Evolutionary conservation across 345 rosid species (phyloP).

Genomic region (Moricandia moricandioides): DNA sequence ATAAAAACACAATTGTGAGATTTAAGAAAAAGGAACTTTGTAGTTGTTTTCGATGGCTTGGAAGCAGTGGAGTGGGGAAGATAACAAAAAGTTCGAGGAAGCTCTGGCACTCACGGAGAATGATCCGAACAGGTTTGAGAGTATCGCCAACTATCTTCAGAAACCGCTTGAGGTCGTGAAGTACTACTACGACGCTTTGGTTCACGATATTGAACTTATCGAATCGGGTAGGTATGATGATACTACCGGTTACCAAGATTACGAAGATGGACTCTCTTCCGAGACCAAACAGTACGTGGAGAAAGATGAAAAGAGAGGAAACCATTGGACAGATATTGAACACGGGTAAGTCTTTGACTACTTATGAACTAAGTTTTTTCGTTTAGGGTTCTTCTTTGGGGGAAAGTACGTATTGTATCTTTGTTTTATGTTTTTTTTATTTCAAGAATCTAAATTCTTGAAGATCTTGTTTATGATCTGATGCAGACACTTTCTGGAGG

Average conservation of each 20-base stretch:
- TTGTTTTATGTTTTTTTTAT: too few relatives aligned
- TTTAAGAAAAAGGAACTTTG: too few relatives aligned
- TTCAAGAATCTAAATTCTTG: not conserved
- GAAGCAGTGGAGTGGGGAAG: not conserved
- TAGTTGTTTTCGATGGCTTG: not conserved
- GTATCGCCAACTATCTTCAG: not conserved
- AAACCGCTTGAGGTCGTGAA: not conserved
- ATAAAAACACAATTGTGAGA: too few relatives aligned
- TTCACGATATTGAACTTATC: not conserved
- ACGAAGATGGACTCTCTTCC: not conserved
- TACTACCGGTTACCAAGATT: not conserved
- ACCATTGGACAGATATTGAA: not conserved
- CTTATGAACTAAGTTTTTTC: not conserved
- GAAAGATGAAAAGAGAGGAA: not conserved
- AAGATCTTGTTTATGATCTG: not conserved
- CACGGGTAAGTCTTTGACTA: not conserved
- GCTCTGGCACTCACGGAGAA: not conserved
- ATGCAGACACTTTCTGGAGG: constrained; percentile 53
- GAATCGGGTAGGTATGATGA: not conserved
- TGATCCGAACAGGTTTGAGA: not conserved
- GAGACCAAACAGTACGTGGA: not conserved
- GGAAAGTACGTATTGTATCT: too few relatives aligned
- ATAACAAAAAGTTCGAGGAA: not conserved
- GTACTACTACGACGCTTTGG: not conserved
- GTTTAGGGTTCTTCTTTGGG: not conserved